Percentiles rank a stretch among this genome's conserved stretches.
These are phyloP conservation scores for Scutellaria baicalensis DNA, from an alignment of 257 asterid genomes.

Conservation along the genomic window DNA sequence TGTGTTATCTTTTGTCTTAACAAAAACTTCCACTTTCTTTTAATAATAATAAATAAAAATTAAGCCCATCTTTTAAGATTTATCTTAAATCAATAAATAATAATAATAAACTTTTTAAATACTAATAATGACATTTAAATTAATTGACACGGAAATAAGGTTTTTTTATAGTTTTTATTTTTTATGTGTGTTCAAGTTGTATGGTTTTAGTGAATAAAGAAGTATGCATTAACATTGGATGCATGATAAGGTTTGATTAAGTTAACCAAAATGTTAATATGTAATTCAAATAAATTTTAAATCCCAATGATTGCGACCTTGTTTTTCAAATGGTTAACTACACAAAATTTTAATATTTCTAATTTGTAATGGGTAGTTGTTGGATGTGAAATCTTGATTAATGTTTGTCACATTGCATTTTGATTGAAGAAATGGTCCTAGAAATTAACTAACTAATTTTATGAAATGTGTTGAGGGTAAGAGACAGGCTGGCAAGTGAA, in stretches of 20 bases:
- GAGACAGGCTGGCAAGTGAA: conserved; percentile 16
- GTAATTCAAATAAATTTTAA: not conserved
- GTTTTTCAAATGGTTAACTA: not conserved
- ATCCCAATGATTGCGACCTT: conserved; percentile 9
- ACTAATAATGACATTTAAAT: too few species aligned
- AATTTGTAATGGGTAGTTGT: not conserved
- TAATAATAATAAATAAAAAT: too few species aligned
- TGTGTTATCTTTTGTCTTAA: too few species aligned
- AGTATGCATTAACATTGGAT: not conserved
- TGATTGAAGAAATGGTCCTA: conserved; percentile 9
- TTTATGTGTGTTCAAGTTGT: not conserved
- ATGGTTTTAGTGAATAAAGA: not conserved
- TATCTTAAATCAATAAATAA: too few species aligned
- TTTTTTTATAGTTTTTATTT: not conserved
- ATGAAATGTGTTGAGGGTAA: not conserved
- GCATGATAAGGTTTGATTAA: not conserved
- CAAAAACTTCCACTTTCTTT: too few species aligned
- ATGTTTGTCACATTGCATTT: not conserved
- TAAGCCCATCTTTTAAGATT: too few species aligned
- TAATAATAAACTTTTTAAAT: too few species aligned
- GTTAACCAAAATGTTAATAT: not conserved
- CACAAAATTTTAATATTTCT: not conserved
- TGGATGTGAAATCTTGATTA: conserved; percentile 17
- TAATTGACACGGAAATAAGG: too few species aligned
- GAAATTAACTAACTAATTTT: not conserved